These are phyloP conservation scores for Nigrospora osmanthi DNA, from an alignment of 2,329 filamentous ascomycete species.

Conservation along the genomic window DNA sequence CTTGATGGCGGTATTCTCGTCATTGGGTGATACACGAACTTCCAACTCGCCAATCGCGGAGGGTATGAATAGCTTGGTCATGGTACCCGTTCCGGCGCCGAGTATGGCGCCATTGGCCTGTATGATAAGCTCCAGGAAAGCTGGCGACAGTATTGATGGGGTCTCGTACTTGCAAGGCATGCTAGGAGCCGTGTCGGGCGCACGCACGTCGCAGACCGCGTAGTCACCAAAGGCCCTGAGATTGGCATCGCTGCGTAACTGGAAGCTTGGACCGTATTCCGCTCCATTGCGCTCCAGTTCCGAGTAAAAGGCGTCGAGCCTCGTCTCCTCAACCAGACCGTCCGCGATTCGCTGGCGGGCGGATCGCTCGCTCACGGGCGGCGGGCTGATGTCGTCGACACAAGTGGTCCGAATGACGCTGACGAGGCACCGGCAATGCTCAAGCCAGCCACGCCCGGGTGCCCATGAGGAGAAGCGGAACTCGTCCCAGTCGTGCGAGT, in stretches of 20 bases:
- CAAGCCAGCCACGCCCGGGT: constrained; percentile 26
- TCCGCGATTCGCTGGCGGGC: neutral
- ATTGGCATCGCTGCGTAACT: neutral
- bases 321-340: constrained; percentile 12
- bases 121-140: neutral
- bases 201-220: neutral
- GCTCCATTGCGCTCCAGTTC: constrained; percentile 8
- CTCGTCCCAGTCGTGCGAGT: constrained; percentile 15
- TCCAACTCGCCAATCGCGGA: neutral
- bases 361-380: constrained; percentile 16
- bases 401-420: constrained; percentile 17
- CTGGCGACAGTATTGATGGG: neutral
- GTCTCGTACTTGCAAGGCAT: constrained; percentile 1
- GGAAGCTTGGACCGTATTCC: neutral
- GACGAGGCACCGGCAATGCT: constrained; percentile 22
- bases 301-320: constrained; percentile 10
- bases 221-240: neutral
- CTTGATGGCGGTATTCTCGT: too few species aligned
- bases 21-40: neutral
- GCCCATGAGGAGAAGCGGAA: constrained; percentile 28
- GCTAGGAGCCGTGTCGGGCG: neutral
- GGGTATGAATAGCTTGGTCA: neutral
- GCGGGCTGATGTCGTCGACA: neutral
- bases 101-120: neutral
- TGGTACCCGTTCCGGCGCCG: neutral